phyloP scores from a whole-genome alignment of 2,329 filamentous ascomycete species.

The Beauveria pseudobassiana region DNA sequence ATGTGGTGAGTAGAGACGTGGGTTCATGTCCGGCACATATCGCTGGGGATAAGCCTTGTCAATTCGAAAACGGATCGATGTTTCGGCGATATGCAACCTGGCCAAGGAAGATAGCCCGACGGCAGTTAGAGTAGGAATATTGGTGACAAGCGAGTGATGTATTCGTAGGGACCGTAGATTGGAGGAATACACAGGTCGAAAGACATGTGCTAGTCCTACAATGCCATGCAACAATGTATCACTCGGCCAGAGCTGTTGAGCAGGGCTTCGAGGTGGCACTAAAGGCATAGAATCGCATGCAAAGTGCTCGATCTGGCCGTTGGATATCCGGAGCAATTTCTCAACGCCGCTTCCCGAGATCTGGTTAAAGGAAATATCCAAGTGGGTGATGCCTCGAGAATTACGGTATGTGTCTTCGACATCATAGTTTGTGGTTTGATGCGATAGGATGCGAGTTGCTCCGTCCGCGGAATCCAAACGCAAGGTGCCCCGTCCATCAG shows the following conservation, averaged over 20 bases:
- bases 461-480: constrained; percentile 23
- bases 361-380: constrained; percentile 44
- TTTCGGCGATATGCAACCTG: constrained; percentile 38
- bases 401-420: constrained; percentile 16
- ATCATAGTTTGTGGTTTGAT: constrained; percentile 16
- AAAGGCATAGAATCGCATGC: constrained; percentile 38
- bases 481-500: constrained; percentile 19
- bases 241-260: constrained; percentile 20
- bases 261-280: constrained; percentile 18
- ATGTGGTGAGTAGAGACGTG: constrained; percentile 40
- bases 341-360: constrained; percentile 38
- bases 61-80: constrained; percentile 32
- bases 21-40: constrained; percentile 49
- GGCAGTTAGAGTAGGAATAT: constrained; percentile 38
- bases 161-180: constrained; percentile 46
- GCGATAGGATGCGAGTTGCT: constrained; percentile 18
- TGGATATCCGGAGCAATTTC: constrained; percentile 33
- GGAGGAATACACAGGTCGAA: constrained; percentile 45
- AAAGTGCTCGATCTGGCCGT: constrained; percentile 44
- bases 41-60: constrained; percentile 38
- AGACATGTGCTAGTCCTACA: constrained; percentile 37
- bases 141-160: constrained; percentile 54
- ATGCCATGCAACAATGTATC: constrained; percentile 33
- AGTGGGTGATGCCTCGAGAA: constrained; percentile 39
- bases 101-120: constrained; percentile 29